phyloP scores from a whole-genome alignment of 1,284 basidiomycete genomes.

The Malassezia cuniculi region DNA sequence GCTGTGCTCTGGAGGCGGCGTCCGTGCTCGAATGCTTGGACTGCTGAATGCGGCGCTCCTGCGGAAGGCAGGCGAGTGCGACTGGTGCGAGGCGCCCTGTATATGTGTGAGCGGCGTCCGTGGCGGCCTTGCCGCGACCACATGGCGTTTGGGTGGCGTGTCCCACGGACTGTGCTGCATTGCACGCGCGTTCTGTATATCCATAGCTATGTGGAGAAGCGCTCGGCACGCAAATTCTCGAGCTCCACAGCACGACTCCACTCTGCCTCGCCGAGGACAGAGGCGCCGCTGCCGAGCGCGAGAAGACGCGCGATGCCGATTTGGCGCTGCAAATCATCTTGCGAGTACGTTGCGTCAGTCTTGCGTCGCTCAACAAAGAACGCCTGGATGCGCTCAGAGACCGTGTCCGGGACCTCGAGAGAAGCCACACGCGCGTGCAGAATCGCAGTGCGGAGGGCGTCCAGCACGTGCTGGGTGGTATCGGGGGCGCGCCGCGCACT shows the following conservation, averaged over 20 bases:
- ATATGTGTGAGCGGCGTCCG: too few species aligned
- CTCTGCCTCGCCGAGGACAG: constrained; percentile 16
- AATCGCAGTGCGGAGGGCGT: constrained; percentile 16
- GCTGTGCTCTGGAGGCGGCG: too few species aligned
- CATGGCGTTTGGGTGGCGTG: too few species aligned
- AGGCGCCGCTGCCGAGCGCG: constrained; percentile 19
- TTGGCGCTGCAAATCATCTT: constrained; percentile 29
- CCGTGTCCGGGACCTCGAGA: constrained; percentile 26
- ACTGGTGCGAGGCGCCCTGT: too few species aligned
- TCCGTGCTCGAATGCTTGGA: too few species aligned
- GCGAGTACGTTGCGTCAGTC: constrained; percentile 13
- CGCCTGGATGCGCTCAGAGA: constrained; percentile 32
- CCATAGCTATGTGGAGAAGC: too few species aligned
- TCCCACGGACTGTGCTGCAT: too few species aligned
- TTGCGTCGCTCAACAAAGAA: constrained; percentile 32
- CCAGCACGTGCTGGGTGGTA: constrained; percentile 10
- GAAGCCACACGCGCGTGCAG: constrained; percentile 16
- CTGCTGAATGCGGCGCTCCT: too few species aligned
- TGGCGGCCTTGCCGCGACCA: too few species aligned
- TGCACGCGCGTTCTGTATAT: too few species aligned
- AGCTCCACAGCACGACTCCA: constrained; percentile 23
- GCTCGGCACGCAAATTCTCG: too few species aligned
- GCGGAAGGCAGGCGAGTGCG: too few species aligned
- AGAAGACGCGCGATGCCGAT: constrained; percentile 27
- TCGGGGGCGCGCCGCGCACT: constrained; percentile 17